Conservation (phyloP, 495 filamentous ascomycete species). For the Penicillium daleae region DNA sequence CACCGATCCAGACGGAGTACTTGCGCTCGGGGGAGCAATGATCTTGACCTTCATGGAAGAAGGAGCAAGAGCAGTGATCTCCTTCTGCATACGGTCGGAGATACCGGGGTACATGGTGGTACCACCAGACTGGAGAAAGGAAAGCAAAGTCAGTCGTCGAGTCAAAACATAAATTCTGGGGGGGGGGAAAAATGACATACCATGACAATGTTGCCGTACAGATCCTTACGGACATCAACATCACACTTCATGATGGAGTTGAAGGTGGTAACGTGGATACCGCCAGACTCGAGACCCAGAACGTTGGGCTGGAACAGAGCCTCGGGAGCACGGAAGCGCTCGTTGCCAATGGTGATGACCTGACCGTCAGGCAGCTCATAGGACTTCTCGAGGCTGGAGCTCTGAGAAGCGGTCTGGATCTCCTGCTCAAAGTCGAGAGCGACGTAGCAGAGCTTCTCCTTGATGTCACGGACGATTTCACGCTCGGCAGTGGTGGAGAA, state of each 20-base stretch:
- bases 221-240: conserved; percentile 98
- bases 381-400: conserved; percentile 98
- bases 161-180: not conserved
- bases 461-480: conserved; percentile 99
- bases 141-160: conserved; percentile 13
- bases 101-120: conserved; percentile 99
- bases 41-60: conserved; percentile 90
- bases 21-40: conserved; percentile 78
- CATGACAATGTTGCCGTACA: conserved; percentile 99
- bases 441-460: conserved; percentile 99
- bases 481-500: conserved; percentile 99
- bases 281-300: conserved; percentile 94
- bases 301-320: conserved; percentile 99
- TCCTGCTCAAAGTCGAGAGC: conserved; percentile 99
- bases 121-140: conserved; percentile 85
- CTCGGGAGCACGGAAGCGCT: conserved; percentile 99
- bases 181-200: conserved; percentile 55
- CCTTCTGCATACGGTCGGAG: conserved; percentile 99
- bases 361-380: conserved; percentile 99
- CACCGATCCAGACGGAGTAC: conserved; percentile 99
- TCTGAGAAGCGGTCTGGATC: conserved; percentile 99
- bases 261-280: conserved; percentile 99
- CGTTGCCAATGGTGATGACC: conserved; percentile 99
- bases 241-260: conserved; percentile 99
- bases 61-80: conserved; percentile 98